Evolutionary conservation across 176 grass and related monocot genomes (phyloP).

Genomic region (Oryza rufipogon): DNA sequence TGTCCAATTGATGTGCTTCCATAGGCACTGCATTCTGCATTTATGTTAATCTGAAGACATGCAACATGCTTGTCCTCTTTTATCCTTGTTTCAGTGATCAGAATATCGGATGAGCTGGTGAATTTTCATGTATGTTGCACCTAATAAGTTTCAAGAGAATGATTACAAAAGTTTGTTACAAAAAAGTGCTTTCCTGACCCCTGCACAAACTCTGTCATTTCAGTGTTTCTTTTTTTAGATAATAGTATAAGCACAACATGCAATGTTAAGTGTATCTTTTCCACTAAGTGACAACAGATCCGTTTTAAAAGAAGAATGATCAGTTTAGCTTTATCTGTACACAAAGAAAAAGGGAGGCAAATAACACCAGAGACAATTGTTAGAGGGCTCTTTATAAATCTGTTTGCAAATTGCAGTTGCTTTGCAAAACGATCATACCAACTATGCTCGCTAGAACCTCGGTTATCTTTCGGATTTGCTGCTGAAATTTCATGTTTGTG

Average conservation of each 20-base stretch:
- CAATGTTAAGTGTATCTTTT: slow-evolving; percentile 35
- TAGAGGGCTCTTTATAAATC: slow-evolving; percentile 18
- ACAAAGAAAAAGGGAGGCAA: slow-evolving; percentile 30
- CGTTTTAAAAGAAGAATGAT: slow-evolving; percentile 12
- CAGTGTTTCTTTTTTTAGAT: not conserved
- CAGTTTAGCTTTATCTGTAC: slow-evolving; percentile 46
- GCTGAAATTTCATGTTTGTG: not conserved
- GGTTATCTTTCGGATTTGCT: slow-evolving; percentile 11
- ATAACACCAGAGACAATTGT: not conserved
- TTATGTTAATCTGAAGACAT: too few species aligned
- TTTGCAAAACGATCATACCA: slow-evolving; percentile 35
- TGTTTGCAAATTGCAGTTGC: not conserved
- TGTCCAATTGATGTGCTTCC: not conserved
- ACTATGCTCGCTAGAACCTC: slow-evolving; percentile 16
- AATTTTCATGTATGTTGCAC: not conserved
- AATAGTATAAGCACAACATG: slow-evolving; percentile 13
- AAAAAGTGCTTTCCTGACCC: not conserved
- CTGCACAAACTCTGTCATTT: not conserved
- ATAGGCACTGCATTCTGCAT: not conserved
- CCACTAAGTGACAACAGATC: slow-evolving; percentile 27
- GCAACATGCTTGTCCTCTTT: not conserved
- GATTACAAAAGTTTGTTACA: not conserved
- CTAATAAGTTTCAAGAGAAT: not conserved
- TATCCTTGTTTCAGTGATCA: not conserved
- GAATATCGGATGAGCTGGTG: not conserved